Base-by-base conservation (phyloP, 371 early-diverging fungal genomes). In the Mucor irregularis region DNA sequence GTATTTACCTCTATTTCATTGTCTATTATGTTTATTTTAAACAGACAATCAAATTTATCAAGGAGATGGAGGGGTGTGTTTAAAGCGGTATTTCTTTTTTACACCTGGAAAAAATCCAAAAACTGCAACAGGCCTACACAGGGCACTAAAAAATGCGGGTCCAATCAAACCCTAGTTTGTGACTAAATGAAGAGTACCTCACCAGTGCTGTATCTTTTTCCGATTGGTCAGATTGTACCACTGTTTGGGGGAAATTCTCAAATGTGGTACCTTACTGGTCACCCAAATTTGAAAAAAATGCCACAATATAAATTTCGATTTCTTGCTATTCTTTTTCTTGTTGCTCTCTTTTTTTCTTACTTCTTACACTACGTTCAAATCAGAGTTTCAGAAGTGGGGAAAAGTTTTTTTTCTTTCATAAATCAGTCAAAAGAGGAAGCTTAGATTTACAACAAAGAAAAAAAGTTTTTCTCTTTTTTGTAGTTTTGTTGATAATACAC, bases 161-260 rank as follows among this genome's bases (percentile, higher is more conserved):
- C 35, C 35, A 34, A 34, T 14, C 9, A 34, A 10, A 34, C 9
- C 9, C 9, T 14, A 6, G 4, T 14, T 24, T 42, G 13, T 42
- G 13, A 35, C 24, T 16, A 49, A 37, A 35, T 13, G 35, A 49
- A 10, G 46, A n/a, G 48, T 56, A 56, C 56, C 56, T 56, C 37
- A 39, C 28, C 22, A 35, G 53, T 60, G 60, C 65, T 65, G 65
- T 61, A 52, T 61, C 65, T 25, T 21, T 44, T 42, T 65, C 65
- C 65, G 61, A 65, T 65, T 65, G 65, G 65, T 21, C 29, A 34
- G 21, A 28, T 29, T 24, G 21, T 19, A 39, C 26, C 38, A 51
- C 26, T 13, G 9, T 45, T 58, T 58, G 58, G 51, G 51, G 51
- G 30, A 31, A 42, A 34, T 31, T 30, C 8, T 35, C 25, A 35